A percentile compares a stretch with the other conserved stretches of the same genome.
Evolutionary conservation across 2,329 filamentous ascomycete species (phyloP).

Genomic region (Camillea tinctor): DNA sequence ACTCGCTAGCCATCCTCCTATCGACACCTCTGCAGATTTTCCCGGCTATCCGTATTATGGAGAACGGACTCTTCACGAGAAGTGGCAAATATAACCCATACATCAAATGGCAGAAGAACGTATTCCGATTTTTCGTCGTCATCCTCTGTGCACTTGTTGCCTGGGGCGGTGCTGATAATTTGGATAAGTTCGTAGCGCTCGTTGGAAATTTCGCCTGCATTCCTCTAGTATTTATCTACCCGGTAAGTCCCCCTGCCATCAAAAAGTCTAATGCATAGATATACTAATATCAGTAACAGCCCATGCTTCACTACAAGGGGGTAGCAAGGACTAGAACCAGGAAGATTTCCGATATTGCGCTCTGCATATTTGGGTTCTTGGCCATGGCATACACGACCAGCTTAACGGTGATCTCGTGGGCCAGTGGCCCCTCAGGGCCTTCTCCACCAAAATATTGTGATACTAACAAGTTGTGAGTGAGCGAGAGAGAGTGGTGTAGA

Average conservation of each 20-base stretch:
- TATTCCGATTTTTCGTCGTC: constrained; percentile 92
- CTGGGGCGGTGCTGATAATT: constrained; percentile 86
- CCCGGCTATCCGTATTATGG: constrained; percentile 93
- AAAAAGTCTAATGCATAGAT: not conserved
- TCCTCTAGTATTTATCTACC: constrained; percentile 95
- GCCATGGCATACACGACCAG: constrained; percentile 92
- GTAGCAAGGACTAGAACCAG: constrained; percentile 70
- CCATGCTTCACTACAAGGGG: constrained; percentile 82
- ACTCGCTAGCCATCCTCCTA: constrained; percentile 94
- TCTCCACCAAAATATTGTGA: constrained; percentile 56
- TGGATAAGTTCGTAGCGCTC: constrained; percentile 96
- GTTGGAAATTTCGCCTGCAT: constrained; percentile 98
- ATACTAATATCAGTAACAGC: constrained; percentile 49
- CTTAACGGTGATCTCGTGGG: constrained; percentile 86
- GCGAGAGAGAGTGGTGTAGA: not conserved
- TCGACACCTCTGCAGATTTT: constrained; percentile 97
- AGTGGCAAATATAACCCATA: constrained; percentile 97
- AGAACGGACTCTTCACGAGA: constrained; percentile 88
- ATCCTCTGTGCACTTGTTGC: constrained; percentile 82
- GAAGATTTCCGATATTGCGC: constrained; percentile 67
- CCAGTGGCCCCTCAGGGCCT: constrained; percentile 50
- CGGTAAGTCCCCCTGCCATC: constrained; percentile 60
- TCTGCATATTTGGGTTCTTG: constrained; percentile 78
- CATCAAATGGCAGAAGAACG: constrained; percentile 99
- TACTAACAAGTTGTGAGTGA: constrained; percentile 28